Evolutionary conservation across 768 basidiomycete genomes (phyloP).

Genomic region (Lactarius quietus): DNA sequence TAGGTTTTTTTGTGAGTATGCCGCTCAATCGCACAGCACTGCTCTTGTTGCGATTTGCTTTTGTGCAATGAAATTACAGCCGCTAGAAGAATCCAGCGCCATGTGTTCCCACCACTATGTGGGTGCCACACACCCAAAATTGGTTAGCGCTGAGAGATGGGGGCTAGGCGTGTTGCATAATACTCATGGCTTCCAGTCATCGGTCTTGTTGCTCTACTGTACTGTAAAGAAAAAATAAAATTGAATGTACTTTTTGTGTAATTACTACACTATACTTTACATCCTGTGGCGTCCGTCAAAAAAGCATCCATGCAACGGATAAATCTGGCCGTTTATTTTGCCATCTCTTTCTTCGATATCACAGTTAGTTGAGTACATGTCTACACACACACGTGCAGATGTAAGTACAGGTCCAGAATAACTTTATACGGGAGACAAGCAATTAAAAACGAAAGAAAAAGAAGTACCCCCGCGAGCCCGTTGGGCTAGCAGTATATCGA

Average conservation of each 20-base stretch:
- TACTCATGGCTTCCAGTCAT: not conserved
- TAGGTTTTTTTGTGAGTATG: not conserved
- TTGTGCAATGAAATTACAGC: not conserved
- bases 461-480: conserved; percentile 8
- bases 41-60: not conserved
- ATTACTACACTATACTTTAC: not conserved
- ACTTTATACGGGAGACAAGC: conserved; percentile 6
- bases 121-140: conserved; percentile 14
- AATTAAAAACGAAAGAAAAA: not conserved
- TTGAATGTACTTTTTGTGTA: not conserved
- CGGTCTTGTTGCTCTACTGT: not conserved
- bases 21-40: not conserved
- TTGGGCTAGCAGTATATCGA: conserved; percentile 17
- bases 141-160: conserved; percentile 11
- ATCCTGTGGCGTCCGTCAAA: conserved; percentile 11
- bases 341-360: not conserved
- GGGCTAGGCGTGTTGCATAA: not conserved
- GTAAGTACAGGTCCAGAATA: conserved; percentile 21
- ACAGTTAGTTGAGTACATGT: conserved; percentile 22
- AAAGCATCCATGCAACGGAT: conserved; percentile 5
- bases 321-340: conserved; percentile 6
- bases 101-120: conserved; percentile 17
- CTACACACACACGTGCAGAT: conserved; percentile 15
- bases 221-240: not conserved
- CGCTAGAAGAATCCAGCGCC: not conserved